Percentiles rank a stretch among this genome's conserved stretches.
phyloP scores from a whole-genome alignment of 805 yeast species.

The Tetrapisispora taiwanensis region DNA sequence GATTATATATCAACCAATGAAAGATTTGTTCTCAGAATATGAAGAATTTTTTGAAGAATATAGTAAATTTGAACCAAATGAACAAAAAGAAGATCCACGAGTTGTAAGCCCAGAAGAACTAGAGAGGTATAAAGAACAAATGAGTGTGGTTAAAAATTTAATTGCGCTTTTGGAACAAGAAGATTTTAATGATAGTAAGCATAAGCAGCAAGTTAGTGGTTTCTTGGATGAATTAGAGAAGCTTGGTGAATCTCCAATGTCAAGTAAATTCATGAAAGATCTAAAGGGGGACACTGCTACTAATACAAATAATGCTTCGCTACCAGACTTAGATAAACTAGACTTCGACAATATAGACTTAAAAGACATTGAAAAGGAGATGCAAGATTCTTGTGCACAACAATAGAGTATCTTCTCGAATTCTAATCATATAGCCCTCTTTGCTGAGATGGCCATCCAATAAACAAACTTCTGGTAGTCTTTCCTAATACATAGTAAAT shows the following conservation, averaged over 20 bases:
- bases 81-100: neutral
- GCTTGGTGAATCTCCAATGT: slow-evolving; percentile 26
- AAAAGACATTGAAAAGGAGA: slow-evolving; percentile 20
- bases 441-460: too few relatives aligned
- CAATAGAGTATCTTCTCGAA: slow-evolving; percentile 10
- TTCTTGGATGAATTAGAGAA: slow-evolving; percentile 24
- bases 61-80: slow-evolving; percentile 31
- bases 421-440: too few relatives aligned
- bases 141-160: slow-evolving; percentile 48
- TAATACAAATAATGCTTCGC: slow-evolving; percentile 10
- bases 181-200: slow-evolving; percentile 32
- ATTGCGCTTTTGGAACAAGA: slow-evolving; percentile 57
- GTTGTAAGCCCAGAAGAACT: slow-evolving; percentile 33
- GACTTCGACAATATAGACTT: slow-evolving; percentile 18
- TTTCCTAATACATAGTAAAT: too few relatives aligned
- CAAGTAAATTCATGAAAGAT: neutral
- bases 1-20: slow-evolving; percentile 79
- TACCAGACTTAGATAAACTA: slow-evolving; percentile 19
- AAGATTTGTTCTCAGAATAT: slow-evolving; percentile 64
- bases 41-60: slow-evolving; percentile 59
- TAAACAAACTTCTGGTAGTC: too few relatives aligned
- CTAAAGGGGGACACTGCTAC: slow-evolving; percentile 14
- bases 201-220: slow-evolving; percentile 17
- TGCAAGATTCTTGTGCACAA: slow-evolving; percentile 25
- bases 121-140: slow-evolving; percentile 50